These are phyloP conservation scores for Escovopsis sp. DNA, from an alignment of 2,329 filamentous ascomycete genomes.

Conservation along the genomic window DNA sequence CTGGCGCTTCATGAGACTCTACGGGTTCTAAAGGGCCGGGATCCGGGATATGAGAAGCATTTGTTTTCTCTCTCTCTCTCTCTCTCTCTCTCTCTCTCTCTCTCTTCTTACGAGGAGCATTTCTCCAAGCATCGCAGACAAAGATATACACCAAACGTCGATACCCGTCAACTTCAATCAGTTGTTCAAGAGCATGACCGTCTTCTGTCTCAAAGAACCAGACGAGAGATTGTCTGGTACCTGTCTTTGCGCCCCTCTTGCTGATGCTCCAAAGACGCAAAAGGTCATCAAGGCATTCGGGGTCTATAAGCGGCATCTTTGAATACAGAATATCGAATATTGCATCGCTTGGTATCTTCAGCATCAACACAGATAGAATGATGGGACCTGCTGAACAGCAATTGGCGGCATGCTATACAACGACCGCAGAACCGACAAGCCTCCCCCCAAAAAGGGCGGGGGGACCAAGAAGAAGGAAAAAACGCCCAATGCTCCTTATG, in stretches of 20 bases:
- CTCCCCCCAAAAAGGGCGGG: no score
- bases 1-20: constrained; percentile 30
- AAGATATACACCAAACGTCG: constrained; percentile 9
- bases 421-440: no score
- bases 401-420: no score
- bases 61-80: background rate
- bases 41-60: background rate
- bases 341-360: constrained; percentile 23
- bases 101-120: background rate
- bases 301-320: constrained; percentile 9
- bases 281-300: constrained; percentile 9
- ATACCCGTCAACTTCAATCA: constrained; percentile 13
- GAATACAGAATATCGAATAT: constrained; percentile 18
- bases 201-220: constrained; percentile 4
- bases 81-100: no score
- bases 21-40: background rate
- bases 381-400: no score
- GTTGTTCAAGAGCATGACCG: background rate
- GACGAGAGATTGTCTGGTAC: constrained; percentile 6
- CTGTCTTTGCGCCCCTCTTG: background rate
- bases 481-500: constrained; percentile 12
- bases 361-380: constrained; percentile 14
- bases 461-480: constrained; percentile 9
- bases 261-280: constrained; percentile 6
- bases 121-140: constrained; percentile 6